These are phyloP conservation scores for Smittium culicis DNA, from an alignment of 371 early-diverging fungal genomes.

Conservation along the genomic window DNA sequence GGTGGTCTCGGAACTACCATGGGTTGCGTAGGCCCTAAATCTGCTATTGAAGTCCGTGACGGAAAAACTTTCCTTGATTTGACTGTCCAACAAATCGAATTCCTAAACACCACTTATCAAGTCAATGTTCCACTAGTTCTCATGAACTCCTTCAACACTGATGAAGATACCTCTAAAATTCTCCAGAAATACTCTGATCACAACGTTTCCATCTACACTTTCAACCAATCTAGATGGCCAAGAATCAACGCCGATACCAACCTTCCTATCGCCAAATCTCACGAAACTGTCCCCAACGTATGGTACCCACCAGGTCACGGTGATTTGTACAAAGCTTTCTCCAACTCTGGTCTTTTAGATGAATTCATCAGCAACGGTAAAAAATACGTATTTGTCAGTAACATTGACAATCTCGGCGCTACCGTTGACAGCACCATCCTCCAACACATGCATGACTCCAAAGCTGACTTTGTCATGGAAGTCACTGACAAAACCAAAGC, in stretches of 20 bases:
- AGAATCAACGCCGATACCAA: slow-evolving; percentile 90
- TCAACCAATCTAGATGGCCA: slow-evolving; percentile 96
- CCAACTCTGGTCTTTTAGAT: slow-evolving; percentile 91
- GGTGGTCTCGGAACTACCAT: slow-evolving; percentile 99
- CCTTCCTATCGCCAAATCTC: slow-evolving; percentile 64
- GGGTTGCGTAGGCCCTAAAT: slow-evolving; percentile 99
- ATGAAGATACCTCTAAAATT: slow-evolving; percentile 90
- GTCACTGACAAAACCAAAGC: slow-evolving; percentile 99
- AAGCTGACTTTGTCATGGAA: slow-evolving; percentile 97
- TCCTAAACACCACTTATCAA: slow-evolving; percentile 77
- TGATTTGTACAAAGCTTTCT: slow-evolving; percentile 91
- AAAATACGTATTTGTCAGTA: slow-evolving; percentile 97
- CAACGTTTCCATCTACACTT: slow-evolving; percentile 83
- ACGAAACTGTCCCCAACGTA: slow-evolving; percentile 32
- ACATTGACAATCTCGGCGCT: slow-evolving; percentile 99
- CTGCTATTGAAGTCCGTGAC: slow-evolving; percentile 96
- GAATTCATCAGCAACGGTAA: slow-evolving; percentile 91
- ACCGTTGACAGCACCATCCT: slow-evolving; percentile 92
- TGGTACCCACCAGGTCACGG: slow-evolving; percentile 99
- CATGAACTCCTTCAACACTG: slow-evolving; percentile 99
- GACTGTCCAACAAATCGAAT: slow-evolving; percentile 97
- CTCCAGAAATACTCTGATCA: slow-evolving; percentile 90
- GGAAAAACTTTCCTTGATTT: slow-evolving; percentile 98
- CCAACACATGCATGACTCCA: slow-evolving; percentile 77
- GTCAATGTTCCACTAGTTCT: slow-evolving; percentile 93